These are phyloP conservation scores for Candida gorgasii DNA, from an alignment of 805 yeast species.

Conservation along the genomic window DNA sequence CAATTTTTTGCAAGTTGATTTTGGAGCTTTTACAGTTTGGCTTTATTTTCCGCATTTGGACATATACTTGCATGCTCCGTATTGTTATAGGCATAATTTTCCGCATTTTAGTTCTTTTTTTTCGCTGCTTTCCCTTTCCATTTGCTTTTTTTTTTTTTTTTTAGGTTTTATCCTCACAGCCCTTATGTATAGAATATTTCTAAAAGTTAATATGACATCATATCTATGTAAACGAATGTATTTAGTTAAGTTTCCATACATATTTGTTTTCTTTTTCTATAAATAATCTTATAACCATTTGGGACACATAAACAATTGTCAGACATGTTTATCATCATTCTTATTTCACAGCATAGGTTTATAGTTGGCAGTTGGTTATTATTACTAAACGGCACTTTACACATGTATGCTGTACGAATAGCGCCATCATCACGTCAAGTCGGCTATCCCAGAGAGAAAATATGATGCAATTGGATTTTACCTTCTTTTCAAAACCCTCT, in stretches of 20 bases:
- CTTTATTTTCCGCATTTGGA: neutral
- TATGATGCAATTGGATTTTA: no score
- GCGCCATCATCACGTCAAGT: no score
- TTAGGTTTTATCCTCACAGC: neutral
- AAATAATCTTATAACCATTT: neutral
- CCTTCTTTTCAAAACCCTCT: no score
- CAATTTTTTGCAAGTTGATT: neutral
- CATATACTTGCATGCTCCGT: neutral
- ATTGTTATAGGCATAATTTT: constrained; percentile 3
- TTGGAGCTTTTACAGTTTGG: neutral
- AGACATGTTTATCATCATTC: no score
- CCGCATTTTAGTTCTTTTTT: constrained; percentile 5
- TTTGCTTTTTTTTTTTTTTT: constrained; percentile 2
- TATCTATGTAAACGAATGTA: constrained; percentile 5
- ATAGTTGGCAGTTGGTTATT: no score
- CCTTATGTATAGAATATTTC: constrained; percentile 6
- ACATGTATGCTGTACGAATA: no score
- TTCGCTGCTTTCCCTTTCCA: constrained; percentile 4
- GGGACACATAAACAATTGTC: no score
- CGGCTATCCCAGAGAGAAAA: no score
- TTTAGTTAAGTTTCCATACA: neutral
- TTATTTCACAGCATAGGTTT: neutral
- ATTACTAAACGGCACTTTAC: no score
- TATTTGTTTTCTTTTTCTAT: constrained; percentile 4
- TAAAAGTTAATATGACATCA: constrained; percentile 1